Evolutionary conservation across 805 yeast species (phyloP), one percentile per base, ranked within the genome.

Genomic region (Kodamaea lidongshanica): DNA sequence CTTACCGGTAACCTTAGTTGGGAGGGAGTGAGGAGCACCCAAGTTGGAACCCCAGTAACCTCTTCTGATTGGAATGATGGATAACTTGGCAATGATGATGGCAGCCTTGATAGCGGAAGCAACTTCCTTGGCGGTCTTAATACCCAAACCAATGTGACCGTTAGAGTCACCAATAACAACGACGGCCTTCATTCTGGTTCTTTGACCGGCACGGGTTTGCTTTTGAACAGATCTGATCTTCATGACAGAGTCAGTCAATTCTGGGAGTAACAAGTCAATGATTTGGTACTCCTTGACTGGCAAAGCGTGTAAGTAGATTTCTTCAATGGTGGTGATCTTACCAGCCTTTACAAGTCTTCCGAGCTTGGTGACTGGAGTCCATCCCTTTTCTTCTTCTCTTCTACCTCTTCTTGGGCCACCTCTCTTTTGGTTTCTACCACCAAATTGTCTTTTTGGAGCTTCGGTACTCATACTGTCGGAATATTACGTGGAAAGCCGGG

Each of bases 151-250:
- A 73, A 92, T 96, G 79, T 92, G 98, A 70, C 98, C 98, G 86
- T 87, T 86, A 63, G 88, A 75, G 78, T 92, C 98, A 78, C 98
- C 98, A 67, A 92, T 87, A 64, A 92, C 87, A 66, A 92, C 97
- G 63, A 92, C 95, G 71, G 97, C 98, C 92, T 94, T 94, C 82
- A 92, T 88, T 80, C 98, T 87, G 74, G 97, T 92, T 81, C 98
- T 89, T 80, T 92, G 98, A 87, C 98, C 98, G 61, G 98, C 98
- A 75, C 95, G 80, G 79, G 98, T 92, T 77, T 92, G 98, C 82
- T 92, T 92, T 77, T 92, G 98, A 57, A 92, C 98, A 54, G 98
- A 94, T 77, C 89, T 81, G 77, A 92, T 92, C 86, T 89, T 89
- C 98, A 92, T 92, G 64, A 92, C 96, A 76, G 89, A 95, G 69